Evolutionary conservation across 305 asterid species (phyloP).

Genomic region (Solanum hybrid): DNA sequence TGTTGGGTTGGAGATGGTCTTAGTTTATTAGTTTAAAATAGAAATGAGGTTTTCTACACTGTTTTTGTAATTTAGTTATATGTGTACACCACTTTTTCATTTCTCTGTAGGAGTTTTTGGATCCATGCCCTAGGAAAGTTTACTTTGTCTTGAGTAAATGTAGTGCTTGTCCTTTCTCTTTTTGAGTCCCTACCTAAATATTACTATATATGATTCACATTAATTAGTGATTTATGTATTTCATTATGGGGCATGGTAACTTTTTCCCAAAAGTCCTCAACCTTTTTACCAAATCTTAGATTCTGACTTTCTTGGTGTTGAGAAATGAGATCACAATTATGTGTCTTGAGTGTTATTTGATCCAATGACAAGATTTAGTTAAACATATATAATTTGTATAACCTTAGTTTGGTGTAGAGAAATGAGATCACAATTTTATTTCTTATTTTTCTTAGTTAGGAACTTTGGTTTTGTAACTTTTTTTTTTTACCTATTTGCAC

Average conservation of each 20-base stretch:
- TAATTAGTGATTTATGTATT: neutral
- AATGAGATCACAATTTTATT: neutral
- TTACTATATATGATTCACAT: neutral
- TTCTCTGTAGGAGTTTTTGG: neutral
- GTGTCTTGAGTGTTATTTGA: neutral
- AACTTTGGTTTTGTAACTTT: neutral
- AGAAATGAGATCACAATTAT: neutral
- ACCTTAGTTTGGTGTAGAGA: neutral
- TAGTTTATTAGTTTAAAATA: neutral
- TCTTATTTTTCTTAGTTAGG: neutral
- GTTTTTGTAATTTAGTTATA: neutral
- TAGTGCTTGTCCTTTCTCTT: neutral
- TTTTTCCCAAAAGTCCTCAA: neutral
- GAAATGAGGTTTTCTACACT: neutral
- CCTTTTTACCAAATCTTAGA: neutral
- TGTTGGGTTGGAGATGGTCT: no score
- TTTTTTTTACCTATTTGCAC: no score
- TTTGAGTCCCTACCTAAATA: neutral
- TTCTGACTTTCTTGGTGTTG: neutral
- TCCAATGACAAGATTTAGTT: neutral
- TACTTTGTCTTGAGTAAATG: neutral
- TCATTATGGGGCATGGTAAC: neutral
- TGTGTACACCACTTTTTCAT: neutral
- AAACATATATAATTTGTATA: neutral
- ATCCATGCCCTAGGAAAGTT: neutral